Evolutionary conservation across 2,329 filamentous ascomycete species (phyloP), one percentile per base, ranked within the genome.

Genomic region (Colletotrichum musicola): DNA sequence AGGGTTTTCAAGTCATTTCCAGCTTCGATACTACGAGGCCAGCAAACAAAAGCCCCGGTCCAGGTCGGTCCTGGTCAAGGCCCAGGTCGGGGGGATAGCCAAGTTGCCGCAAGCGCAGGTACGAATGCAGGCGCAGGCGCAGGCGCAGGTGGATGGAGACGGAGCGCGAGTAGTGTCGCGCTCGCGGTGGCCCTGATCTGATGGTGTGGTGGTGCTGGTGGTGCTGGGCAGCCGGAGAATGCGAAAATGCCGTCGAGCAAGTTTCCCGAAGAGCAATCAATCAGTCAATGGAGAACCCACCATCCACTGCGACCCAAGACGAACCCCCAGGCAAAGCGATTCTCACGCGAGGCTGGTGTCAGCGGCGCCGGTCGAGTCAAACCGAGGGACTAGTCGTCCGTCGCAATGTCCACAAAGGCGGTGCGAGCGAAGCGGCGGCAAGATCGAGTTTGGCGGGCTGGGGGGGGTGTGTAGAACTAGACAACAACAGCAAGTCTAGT

Each of bases 1-100:
- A 65, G 54, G 54, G 49, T 60, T 68, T 65, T 68, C 65, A 68
- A 68, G 54, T 68, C 65, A 68, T 68, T 55, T 68, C 65, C 65
- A 64, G 55, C 42, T 60, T 56, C n/a, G 13, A 18, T 38, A 4
- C 46, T 22, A 25, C 22, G 46, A 27, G 22, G 30, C 22, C 30
- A 20, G 18, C 46, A 18, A 49, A 22, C 46, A 18, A n/a, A 49
- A 22, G 46, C 46, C 46, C n/a, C n/a, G 16, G 46, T 49, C 46
- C 18, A 49, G 46, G 46, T 49, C 46, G 10, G 46, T 49, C 46
- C 46, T 9, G 12, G 13, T 42, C 40, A 42, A 42, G 40, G 14
- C 40, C 40, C 40, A 42, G 40, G 40, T 16, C 44, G 30, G 30
- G 30, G 27, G 27, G 30, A 9, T 35, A 35, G 30, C 30, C 49